Conservation (phyloP, 192 early-diverging fungal genomes). For the Coemansia sp. region DNA sequence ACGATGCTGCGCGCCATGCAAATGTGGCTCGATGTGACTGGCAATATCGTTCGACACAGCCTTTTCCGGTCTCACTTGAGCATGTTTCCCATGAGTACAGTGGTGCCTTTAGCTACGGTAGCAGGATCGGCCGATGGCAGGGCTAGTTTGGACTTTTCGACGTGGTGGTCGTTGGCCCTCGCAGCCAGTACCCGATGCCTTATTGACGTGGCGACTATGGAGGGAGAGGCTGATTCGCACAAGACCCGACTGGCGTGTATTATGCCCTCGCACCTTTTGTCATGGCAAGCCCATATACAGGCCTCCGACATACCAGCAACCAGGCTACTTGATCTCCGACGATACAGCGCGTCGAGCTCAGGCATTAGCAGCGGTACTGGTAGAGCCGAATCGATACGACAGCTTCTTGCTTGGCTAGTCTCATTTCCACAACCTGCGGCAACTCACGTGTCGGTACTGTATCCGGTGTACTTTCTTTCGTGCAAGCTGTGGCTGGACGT, state of each 20-base stretch:
- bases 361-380: background rate
- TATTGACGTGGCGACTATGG: background rate
- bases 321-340: background rate
- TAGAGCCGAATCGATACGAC: background rate
- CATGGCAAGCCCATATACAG: slow-evolving; percentile 32
- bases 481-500: slow-evolving; percentile 28
- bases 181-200: slow-evolving; percentile 23
- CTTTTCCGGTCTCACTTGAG: slow-evolving; percentile 30
- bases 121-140: background rate
- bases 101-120: background rate
- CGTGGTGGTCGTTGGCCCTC: slow-evolving; percentile 44
- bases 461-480: slow-evolving; percentile 32
- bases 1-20: slow-evolving; percentile 23
- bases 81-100: background rate
- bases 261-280: slow-evolving; percentile 33
- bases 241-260: slow-evolving; percentile 20
- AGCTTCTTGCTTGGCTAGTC: slow-evolving; percentile 12
- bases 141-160: slow-evolving; percentile 4
- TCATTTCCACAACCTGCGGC: slow-evolving; percentile 6
- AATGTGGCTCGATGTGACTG: slow-evolving; percentile 50
- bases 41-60: slow-evolving; percentile 33
- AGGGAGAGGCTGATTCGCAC: background rate
- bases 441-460: slow-evolving; percentile 13
- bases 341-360: background rate
- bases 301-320: slow-evolving; percentile 4